Conservation (phyloP, 768 basidiomycete species). For the Hygrophoropsis aurantiaca region DNA sequence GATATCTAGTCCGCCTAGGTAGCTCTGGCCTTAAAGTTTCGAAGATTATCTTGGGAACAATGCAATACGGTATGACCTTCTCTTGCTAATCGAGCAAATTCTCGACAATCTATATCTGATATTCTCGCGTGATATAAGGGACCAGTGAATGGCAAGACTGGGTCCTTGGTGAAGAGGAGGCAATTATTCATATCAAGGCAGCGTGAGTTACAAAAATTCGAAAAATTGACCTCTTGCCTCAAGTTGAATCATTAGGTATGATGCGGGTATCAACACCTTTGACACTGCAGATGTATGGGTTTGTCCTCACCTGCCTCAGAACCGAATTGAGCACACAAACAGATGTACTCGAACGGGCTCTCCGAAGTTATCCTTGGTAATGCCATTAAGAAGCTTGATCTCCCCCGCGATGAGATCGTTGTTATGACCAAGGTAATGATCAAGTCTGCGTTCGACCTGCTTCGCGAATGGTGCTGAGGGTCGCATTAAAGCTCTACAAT, state of each 20-base stretch:
- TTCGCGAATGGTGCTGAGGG: neutral
- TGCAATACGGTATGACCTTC: constrained; percentile 26
- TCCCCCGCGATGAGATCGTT: constrained; percentile 44
- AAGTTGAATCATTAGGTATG: constrained; percentile 34
- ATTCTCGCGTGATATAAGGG: neutral
- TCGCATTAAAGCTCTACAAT: constrained; percentile 6
- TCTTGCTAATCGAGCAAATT: neutral
- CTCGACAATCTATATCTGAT: neutral
- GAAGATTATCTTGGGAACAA: constrained; percentile 36
- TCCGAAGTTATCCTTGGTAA: constrained; percentile 46
- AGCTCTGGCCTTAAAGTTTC: constrained; percentile 41
- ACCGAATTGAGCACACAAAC: constrained; percentile 27
- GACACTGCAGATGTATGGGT: constrained; percentile 50
- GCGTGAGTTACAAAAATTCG: constrained; percentile 15
- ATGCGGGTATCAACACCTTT: constrained; percentile 64
- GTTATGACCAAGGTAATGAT: constrained; percentile 44
- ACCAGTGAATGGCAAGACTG: constrained; percentile 24
- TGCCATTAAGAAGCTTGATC: constrained; percentile 40
- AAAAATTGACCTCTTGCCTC: neutral
- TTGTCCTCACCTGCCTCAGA: constrained; percentile 28
- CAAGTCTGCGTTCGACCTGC: too few species aligned
- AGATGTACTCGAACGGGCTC: constrained; percentile 38
- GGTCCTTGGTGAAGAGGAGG: constrained; percentile 37
- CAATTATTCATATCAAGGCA: constrained; percentile 36
- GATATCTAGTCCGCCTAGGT: constrained; percentile 40